A percentile compares a stretch with the other conserved stretches of the same genome.
These are phyloP conservation scores for Clathrus columnatus DNA, from an alignment of 768 basidiomycete genomes.

Conservation along the genomic window DNA sequence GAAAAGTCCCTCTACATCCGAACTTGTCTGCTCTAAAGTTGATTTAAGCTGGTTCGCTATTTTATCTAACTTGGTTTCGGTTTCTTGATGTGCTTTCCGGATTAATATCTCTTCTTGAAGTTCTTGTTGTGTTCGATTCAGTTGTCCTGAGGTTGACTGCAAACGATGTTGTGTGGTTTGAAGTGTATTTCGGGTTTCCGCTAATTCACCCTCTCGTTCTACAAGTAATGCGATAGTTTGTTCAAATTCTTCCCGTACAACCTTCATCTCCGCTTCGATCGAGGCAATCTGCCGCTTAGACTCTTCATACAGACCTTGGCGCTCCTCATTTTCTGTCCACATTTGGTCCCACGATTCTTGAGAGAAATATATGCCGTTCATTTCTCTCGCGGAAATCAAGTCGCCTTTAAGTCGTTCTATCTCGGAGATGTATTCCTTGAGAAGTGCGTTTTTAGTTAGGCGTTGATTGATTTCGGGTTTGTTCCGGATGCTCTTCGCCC, in stretches of 20 bases:
- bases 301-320: constrained; percentile 71
- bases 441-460: constrained; percentile 82
- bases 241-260: constrained; percentile 84
- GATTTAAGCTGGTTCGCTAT: constrained; percentile 64
- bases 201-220: constrained; percentile 69
- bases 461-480: constrained; percentile 93
- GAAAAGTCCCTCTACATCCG: constrained; percentile 63
- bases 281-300: constrained; percentile 76
- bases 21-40: constrained; percentile 56
- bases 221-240: constrained; percentile 73
- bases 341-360: constrained; percentile 87
- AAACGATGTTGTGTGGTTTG: constrained; percentile 45
- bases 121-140: constrained; percentile 41
- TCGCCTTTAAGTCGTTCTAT: constrained; percentile 91
- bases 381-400: constrained; percentile 83
- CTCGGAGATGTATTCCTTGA: constrained; percentile 90
- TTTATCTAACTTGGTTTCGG: constrained; percentile 59
- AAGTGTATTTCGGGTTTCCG: constrained; percentile 48
- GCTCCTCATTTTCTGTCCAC: constrained; percentile 64
- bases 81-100: constrained; percentile 66
- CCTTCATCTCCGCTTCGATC: constrained; percentile 71
- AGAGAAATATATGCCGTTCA: constrained; percentile 92
- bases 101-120: constrained; percentile 77
- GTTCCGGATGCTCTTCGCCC: constrained; percentile 92
- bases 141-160: constrained; percentile 26